Evolutionary conservation across 2,329 filamentous ascomycete genomes (phyloP), one percentile per base, ranked within the genome.

Genomic region (Aspergillus tamarii): DNA sequence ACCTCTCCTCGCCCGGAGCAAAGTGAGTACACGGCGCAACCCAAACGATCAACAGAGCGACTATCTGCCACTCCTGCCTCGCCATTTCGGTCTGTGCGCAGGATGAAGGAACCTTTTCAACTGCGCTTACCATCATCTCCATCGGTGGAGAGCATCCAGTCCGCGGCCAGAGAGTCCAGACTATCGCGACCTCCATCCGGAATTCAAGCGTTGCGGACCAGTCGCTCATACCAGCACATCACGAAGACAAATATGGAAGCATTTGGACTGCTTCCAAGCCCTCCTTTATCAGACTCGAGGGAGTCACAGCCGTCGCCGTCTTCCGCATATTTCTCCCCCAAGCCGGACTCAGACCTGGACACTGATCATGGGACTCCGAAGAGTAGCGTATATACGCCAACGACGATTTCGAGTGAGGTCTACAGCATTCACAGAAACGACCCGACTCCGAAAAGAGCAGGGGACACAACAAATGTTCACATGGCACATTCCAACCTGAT

Each of bases 41-140:
- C 68, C 26, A 67, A 72, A 61, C 69, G 74, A 30, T 65, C 71
- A 28, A 63, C 65, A 41, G 75, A 76, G 19, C 72, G 75, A 7
- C 66, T 39, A 23, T 55, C 52, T 14, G 60, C 0, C 62, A 70
- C 11, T 62, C 70, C 53, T 73, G 65, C 78, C 43, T 79, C 77
- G 12, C 77, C 77, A 0, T 79, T 79, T 59, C 76, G 77, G 19
- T 79, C 77, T 1, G 77, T 79, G 11, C 73, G 75, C 21, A 74
- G 66, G 62, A 79, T 79, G 77, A 79, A 78, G 53, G 72, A 78
- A 57, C 77, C 77, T 16, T 78, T 79, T 41, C 76, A 76, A 45
- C 64, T 79, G 19, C 74, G 73, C 60, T 68, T 79, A 14, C 76
- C 77, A 10, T 60, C 68, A 8, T 78, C 77, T 2, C 77, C 77